Percentiles rank a stretch among this genome's conserved stretches.
These are phyloP conservation scores for Telfairia occidentalis DNA, from an alignment of 331 rosid species.

Conservation along the genomic window DNA sequence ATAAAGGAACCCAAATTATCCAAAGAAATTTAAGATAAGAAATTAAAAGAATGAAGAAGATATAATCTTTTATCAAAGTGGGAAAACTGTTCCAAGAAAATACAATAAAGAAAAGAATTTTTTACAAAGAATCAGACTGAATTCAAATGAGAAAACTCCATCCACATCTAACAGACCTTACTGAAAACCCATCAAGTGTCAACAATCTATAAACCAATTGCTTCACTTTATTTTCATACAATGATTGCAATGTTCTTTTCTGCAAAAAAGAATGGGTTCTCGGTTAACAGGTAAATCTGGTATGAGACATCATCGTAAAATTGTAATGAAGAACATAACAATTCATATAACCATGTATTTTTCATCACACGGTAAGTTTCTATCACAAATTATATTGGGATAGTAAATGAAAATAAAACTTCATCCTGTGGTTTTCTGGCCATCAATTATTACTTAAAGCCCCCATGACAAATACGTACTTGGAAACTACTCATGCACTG, in stretches of 20 bases:
- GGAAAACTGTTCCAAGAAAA: neutral
- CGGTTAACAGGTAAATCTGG: conserved; percentile 12
- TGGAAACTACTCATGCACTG: neutral
- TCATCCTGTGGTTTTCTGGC: neutral
- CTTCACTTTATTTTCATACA: conserved; percentile 69
- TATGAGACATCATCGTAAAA: neutral
- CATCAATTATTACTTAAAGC: neutral
- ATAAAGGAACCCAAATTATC: neutral
- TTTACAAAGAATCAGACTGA: neutral
- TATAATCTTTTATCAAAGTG: neutral
- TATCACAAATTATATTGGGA: neutral
- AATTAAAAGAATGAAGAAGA: neutral
- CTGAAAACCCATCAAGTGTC: conserved; percentile 49
- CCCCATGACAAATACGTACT: neutral
- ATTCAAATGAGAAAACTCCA: neutral
- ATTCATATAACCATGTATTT: neutral
- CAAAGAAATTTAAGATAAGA: neutral
- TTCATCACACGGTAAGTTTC: neutral
- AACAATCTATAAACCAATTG: conserved; percentile 53
- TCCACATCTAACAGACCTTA: conserved; percentile 37
- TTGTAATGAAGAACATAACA: neutral
- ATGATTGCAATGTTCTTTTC: conserved; percentile 59
- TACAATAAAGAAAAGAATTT: neutral
- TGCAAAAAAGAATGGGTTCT: conserved; percentile 33
- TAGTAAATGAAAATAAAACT: neutral